A percentile compares a stretch with the other conserved stretches of the same genome.
Evolutionary conservation across 306 rosid species (phyloP).

Genomic region (Glycine tomentella): DNA sequence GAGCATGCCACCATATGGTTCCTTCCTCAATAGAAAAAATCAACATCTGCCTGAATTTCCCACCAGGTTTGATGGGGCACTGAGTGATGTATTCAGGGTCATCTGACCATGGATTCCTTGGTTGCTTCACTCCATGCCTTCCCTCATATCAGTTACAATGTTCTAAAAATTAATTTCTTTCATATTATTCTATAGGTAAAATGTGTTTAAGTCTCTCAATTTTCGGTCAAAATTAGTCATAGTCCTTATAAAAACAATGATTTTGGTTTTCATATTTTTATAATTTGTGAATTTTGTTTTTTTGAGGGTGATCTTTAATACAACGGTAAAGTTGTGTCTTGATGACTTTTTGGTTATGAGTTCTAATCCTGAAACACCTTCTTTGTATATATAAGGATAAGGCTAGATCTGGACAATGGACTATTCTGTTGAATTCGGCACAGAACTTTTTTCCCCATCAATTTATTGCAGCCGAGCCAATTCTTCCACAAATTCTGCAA

Average conservation of each 20-base stretch:
- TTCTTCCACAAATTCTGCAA: too few relatives aligned
- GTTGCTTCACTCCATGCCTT: slow-evolving; percentile 67
- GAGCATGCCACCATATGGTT: slow-evolving; percentile 82
- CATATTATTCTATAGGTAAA: neutral
- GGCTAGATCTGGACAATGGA: too few relatives aligned
- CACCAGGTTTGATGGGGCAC: slow-evolving; percentile 61
- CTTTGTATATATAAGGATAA: too few relatives aligned
- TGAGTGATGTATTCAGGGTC: slow-evolving; percentile 66
- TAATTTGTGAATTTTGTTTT: neutral
- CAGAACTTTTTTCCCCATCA: too few relatives aligned
- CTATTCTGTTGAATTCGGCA: too few relatives aligned
- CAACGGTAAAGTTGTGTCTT: too few relatives aligned
- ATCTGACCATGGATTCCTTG: slow-evolving; percentile 64
- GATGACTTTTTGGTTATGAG: too few relatives aligned
- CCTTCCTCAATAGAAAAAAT: slow-evolving; percentile 60
- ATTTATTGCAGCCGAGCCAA: too few relatives aligned
- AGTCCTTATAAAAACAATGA: neutral
- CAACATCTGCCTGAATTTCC: slow-evolving; percentile 50
- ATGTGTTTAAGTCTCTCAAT: neutral
- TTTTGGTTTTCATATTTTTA: neutral
- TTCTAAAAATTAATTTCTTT: neutral
- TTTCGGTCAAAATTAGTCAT: neutral
- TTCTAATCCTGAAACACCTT: too few relatives aligned
- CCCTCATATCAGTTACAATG: slow-evolving; percentile 4
- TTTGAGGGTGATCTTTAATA: too few relatives aligned